These are phyloP conservation scores for Corylus americana DNA, from an alignment of 306 rosid genomes.

Conservation along the genomic window DNA sequence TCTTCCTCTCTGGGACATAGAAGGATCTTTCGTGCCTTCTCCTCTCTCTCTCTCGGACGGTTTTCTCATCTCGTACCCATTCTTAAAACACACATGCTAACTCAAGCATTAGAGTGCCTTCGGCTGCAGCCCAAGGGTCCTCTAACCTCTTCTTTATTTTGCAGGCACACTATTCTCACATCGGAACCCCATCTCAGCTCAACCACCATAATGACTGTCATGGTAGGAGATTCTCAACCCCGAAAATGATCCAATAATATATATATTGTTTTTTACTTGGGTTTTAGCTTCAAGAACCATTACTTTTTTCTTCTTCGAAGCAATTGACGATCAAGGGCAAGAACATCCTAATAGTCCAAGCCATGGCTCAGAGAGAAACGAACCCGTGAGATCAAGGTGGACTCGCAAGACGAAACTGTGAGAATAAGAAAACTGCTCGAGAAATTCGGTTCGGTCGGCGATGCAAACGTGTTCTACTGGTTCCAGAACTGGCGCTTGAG, in stretches of 20 bases:
- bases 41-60: no score
- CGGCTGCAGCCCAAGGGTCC: no score
- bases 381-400: conserved; percentile 92
- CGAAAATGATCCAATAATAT: neutral
- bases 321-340: conserved; percentile 60
- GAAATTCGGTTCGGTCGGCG: conserved; percentile 85
- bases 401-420: conserved; percentile 84
- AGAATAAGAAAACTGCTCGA: conserved; percentile 74
- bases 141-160: no score
- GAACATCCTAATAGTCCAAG: conserved; percentile 39
- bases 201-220: no score
- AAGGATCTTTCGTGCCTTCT: no score
- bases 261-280: conserved; percentile 35
- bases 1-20: no score
- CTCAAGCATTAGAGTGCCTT: no score
- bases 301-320: conserved; percentile 23
- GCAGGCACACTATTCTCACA: no score
- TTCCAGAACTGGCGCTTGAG: conserved; percentile 93
- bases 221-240: no score
- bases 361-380: conserved; percentile 49
- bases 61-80: no score
- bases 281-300: conserved; percentile 32
- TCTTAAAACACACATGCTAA: no score
- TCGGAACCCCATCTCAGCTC: no score
- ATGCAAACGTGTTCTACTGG: conserved; percentile 97